Percentiles rank a stretch among this genome's conserved stretches.
Evolutionary conservation across 352 stramenopile genomes (phyloP).

Genomic region (Pelagophyceae sp.): DNA sequence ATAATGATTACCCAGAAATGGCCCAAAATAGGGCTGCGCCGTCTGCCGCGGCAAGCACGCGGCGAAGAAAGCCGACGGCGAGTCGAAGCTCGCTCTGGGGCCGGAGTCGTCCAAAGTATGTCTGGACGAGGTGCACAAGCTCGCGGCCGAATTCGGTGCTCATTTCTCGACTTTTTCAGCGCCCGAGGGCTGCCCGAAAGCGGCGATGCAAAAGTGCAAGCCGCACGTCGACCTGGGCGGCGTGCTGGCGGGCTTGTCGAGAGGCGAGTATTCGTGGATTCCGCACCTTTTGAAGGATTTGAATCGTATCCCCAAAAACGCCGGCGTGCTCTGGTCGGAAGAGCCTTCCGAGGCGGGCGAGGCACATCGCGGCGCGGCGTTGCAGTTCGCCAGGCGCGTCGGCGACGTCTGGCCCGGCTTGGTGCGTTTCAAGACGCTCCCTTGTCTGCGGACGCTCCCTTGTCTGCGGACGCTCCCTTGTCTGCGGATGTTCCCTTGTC

Average conservation of each 20-base stretch:
- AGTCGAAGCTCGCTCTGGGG: not conserved
- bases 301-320: not conserved
- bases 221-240: not conserved
- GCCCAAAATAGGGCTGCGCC: slow-evolving; percentile 30
- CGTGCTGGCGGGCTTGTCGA: not conserved
- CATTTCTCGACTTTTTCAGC: not conserved
- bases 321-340: not conserved
- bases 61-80: not conserved
- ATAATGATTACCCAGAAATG: too few relatives aligned
- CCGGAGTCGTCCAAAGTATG: not conserved
- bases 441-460: too few relatives aligned
- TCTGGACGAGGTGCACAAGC: slow-evolving; percentile 8
- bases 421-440: too few relatives aligned
- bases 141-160: not conserved
- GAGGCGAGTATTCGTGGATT: not conserved
- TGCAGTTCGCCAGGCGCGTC: not conserved
- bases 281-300: slow-evolving; percentile 3
- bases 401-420: not conserved
- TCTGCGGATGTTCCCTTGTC: too few relatives aligned
- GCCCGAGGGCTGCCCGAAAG: not conserved
- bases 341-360: not conserved
- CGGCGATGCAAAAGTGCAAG: not conserved
- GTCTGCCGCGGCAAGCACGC: slow-evolving; percentile 30
- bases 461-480: too few relatives aligned
- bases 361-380: not conserved